Conservation (phyloP, 1,284 basidiomycete genomes). For the Ceratobasidium sp. region DNA sequence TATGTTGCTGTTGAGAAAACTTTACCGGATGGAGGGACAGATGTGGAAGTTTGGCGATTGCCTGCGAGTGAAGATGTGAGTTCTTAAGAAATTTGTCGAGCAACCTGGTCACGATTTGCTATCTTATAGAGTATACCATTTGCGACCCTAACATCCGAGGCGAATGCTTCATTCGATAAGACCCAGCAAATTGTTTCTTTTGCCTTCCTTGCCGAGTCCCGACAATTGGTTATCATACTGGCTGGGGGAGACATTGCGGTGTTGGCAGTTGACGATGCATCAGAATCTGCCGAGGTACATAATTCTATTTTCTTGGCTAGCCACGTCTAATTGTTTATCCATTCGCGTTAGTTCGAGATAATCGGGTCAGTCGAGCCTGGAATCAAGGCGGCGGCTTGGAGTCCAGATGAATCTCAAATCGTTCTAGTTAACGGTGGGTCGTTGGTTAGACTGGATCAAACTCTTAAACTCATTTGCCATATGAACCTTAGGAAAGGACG, state of each 20-base stretch:
- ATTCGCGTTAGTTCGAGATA: conserved; percentile 68
- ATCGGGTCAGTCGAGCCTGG: conserved; percentile 91
- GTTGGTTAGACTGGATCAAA: not conserved
- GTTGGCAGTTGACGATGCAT: conserved; percentile 70
- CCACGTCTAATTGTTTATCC: not conserved
- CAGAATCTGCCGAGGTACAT: conserved; percentile 56
- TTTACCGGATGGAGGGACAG: conserved; percentile 27
- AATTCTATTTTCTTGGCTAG: conserved; percentile 50
- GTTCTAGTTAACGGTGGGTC: conserved; percentile 80
- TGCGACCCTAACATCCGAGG: conserved; percentile 10
- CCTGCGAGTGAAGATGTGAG: conserved; percentile 34
- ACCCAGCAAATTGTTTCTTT: conserved; percentile 70
- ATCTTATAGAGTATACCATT: conserved; percentile 17
- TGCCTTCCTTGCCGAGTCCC: conserved; percentile 75
- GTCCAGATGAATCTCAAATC: conserved; percentile 90
- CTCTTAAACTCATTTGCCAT: not conserved
- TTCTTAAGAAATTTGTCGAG: not conserved
- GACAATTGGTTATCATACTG: conserved; percentile 74
- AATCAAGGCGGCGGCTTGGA: conserved; percentile 88
- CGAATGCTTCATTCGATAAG: conserved; percentile 13
- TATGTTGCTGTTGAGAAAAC: conserved; percentile 20
- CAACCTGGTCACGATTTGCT: not conserved
- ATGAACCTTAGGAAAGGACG: conserved; percentile 72
- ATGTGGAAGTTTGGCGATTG: conserved; percentile 37
- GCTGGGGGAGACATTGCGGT: conserved; percentile 84